A percentile compares a stretch with the other conserved stretches of the same genome.
phyloP scores from a whole-genome alignment of 139 green algal species.

The Haematococcus sp. region DNA sequence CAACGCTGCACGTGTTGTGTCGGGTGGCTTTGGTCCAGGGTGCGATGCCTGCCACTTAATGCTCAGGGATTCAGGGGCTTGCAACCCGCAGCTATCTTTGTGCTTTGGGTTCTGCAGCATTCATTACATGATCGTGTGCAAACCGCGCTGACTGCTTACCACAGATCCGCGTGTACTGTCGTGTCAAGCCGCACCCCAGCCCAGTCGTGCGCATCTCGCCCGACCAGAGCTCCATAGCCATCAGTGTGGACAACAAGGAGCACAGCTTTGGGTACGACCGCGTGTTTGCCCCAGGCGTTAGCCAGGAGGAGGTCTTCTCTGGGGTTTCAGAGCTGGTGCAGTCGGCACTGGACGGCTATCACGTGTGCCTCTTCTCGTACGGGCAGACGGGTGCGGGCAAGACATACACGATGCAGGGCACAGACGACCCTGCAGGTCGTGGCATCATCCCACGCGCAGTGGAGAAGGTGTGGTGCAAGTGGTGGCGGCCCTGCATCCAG shows the following conservation, averaged over 20 bases:
- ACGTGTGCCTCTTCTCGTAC: slow-evolving; percentile 98
- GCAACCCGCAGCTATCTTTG: too few relatives aligned
- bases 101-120: too few relatives aligned
- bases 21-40: too few relatives aligned
- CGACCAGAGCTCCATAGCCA: slow-evolving; percentile 47
- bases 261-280: slow-evolving; percentile 75
- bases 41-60: too few relatives aligned
- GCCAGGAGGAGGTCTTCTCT: slow-evolving; percentile 76
- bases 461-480: slow-evolving; percentile 64
- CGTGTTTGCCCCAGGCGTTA: slow-evolving; percentile 51
- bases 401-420: slow-evolving; percentile 95
- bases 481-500: neutral
- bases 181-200: slow-evolving; percentile 56
- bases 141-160: neutral
- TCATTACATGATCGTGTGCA: too few relatives aligned
- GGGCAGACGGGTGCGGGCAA: slow-evolving; percentile 97
- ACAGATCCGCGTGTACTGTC: slow-evolving; percentile 90
- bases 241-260: slow-evolving; percentile 65
- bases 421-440: slow-evolving; percentile 25
- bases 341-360: slow-evolving; percentile 92
- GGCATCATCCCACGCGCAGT: slow-evolving; percentile 91
- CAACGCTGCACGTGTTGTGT: too few relatives aligned
- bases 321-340: slow-evolving; percentile 93
- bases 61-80: too few relatives aligned
- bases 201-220: slow-evolving; percentile 37